A percentile compares a stretch with the other conserved stretches of the same genome.
Evolutionary conservation across 2,329 filamentous ascomycete species (phyloP).

Genomic region (Pestalotiopsis fici): DNA sequence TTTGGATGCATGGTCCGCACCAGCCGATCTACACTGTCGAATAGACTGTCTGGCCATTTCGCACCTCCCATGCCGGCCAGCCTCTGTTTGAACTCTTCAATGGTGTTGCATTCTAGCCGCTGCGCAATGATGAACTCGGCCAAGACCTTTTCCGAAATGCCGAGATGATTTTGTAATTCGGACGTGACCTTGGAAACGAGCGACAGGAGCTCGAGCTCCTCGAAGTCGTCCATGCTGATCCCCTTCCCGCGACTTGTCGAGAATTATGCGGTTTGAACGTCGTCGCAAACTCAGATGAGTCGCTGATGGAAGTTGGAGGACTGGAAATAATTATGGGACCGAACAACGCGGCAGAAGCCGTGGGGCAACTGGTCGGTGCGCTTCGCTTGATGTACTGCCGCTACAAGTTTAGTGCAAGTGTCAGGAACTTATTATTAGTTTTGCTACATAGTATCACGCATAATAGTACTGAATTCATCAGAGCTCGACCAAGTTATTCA

Average conservation of each 20-base stretch:
- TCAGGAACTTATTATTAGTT: too few relatives aligned
- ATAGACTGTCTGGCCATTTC: slow-evolving; percentile 79
- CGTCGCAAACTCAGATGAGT: neutral
- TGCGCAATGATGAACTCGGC: slow-evolving; percentile 96
- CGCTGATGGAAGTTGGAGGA: neutral
- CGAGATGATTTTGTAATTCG: slow-evolving; percentile 91
- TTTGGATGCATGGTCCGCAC: slow-evolving; percentile 90
- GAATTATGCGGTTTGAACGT: neutral
- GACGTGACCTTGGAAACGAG: slow-evolving; percentile 93
- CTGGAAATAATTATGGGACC: neutral
- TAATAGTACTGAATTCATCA: too few relatives aligned
- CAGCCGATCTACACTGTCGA: slow-evolving; percentile 89
- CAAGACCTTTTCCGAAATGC: slow-evolving; percentile 89
- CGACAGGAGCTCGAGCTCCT: slow-evolving; percentile 88
- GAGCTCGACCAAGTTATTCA: too few relatives aligned
- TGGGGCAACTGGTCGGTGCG: neutral
- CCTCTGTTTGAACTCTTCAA: slow-evolving; percentile 74
- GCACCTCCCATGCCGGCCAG: slow-evolving; percentile 77
- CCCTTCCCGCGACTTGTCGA: too few relatives aligned
- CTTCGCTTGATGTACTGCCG: neutral
- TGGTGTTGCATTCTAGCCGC: slow-evolving; percentile 71
- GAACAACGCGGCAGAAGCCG: neutral
- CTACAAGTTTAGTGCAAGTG: neutral
- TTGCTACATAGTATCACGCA: too few relatives aligned
- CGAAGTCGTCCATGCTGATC: slow-evolving; percentile 79